Base-by-base conservation (phyloP, 768 basidiomycete species). In the Leucocoprinus sp. region DNA sequence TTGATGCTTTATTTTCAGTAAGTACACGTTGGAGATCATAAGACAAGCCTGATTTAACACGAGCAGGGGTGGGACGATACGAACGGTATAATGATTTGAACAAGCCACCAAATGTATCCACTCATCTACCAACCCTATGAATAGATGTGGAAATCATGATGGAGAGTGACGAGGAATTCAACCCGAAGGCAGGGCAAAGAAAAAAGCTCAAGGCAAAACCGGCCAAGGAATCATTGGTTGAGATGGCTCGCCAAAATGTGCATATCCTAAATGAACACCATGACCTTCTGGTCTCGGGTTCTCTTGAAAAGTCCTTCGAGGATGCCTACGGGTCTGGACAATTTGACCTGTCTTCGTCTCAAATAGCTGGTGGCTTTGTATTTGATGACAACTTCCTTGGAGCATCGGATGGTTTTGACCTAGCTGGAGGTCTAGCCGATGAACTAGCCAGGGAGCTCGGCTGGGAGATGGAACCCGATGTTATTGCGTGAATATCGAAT, bases 371-470 rank as follows among this genome's bases (percentile, higher is more conserved):
- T 14, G 67, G 62, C 11, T 74, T 80, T 31, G 67, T 57, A 2
- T 71, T 77, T 27, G 69, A 74, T 24, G 79, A 80, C 50, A 71
- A 75, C 33, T 67, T 76, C 29, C 71, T 82, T 42, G 63, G 55
- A 2, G 60, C 67, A 7, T 69, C 72, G 15, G 83, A 78, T 43
- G 79, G 68, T 17, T 54, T 80, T 18, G 83, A 77, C 49, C 56
- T 81, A 14, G 73, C 64, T n/a, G 74, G 68, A 5, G 79, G 72
- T 27, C 60, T 89, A 14, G 84, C 80, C 3, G 84, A 86, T 37
- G 87, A 89, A 53, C 64, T 90, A 21, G 84, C 82, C 6, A 71
- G 69, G 50, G 86, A 90, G 54, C 68, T 90, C 2, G 87, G 85
- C 23, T 88, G 86, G 84, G 76, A 35, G 17, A 34, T 34, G 46